Evolutionary conservation across 148 eudicot genomes (phyloP), one percentile per base, ranked within the genome.

Genomic region (Diospyros kaki): DNA sequence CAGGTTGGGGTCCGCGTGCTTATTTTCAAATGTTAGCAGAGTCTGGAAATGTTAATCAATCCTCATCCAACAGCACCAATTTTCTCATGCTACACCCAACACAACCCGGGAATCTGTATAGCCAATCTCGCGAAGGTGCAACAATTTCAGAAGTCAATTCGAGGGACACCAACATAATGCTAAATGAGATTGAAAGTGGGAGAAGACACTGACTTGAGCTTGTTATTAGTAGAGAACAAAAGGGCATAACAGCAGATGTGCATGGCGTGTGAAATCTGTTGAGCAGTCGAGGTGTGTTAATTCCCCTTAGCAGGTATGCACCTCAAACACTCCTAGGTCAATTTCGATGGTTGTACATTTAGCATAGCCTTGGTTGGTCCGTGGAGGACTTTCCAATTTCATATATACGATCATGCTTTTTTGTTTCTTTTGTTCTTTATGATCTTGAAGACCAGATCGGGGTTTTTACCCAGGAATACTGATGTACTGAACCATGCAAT

Each of bases 1-100:
- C 90, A 93, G 98, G 98, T 74, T 93, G 96, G 98, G 96, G 92
- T 40, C 98, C 98, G 5, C 92, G 91, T 81, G 82, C 91, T 6
- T 93, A 93, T 70, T 89, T 93, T 74, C 85, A 76, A 65, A 86
- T 85, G 96, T 82, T 90, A 46, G 90, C 87, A 48, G 86, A 85
- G 38, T 86, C 91, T 12, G 75, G 81, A 54, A 83, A 80, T 68
- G 84, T 71, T 13, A 61, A 74, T 76, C 88, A 83, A 73, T 59
- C 78, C 40, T 65, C 84, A 68, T 58, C 78, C 66, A 75, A 61
- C 69, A 72, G 71, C 54, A 55, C n/a, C 8, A 76, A 75, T 60
- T 72, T 76, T 70, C 88, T 84, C 44, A 54, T 64, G 45, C 53
- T 79, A 41, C 78, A 73, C 14, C 78, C 88, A 40, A 63, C 89